Percentiles rank a stretch among this genome's conserved stretches.
phyloP scores from a whole-genome alignment of 1,139 yeast genomes.

The Chernovozyma aurita region DNA sequence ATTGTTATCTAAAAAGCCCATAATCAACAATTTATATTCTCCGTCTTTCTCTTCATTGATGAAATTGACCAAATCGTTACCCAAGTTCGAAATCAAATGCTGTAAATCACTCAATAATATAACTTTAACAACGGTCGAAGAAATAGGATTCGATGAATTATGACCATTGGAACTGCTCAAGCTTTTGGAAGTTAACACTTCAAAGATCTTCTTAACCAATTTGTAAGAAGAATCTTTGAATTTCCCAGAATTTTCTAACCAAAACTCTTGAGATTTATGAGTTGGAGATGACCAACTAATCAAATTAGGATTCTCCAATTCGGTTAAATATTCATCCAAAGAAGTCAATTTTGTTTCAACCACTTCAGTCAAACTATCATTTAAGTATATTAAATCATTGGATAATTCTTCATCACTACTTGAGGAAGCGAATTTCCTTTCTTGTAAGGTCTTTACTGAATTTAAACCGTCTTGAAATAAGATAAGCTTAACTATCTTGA shows the following conservation, averaged over 20 bases:
- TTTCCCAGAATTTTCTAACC: conserved; percentile 75
- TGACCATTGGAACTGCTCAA: no score
- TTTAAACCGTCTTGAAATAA: conserved; percentile 75
- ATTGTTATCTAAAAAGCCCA: conserved; percentile 72
- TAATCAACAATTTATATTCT: conserved; percentile 64
- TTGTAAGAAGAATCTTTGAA: conserved; percentile 80
- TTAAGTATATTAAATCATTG: conserved; percentile 59
- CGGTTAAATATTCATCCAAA: conserved; percentile 87
- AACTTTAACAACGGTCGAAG: conserved; percentile 27
- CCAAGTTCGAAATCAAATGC: conserved; percentile 38
- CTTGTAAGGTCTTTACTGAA: conserved; percentile 63
- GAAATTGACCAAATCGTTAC: conserved; percentile 66
- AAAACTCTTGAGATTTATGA: conserved; percentile 80
- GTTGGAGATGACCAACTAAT: conserved; percentile 88
- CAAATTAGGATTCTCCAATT: conserved; percentile 70
- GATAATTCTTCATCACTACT: conserved; percentile 80
- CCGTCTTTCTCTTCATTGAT: conserved; percentile 58
- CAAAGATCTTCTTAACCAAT: conserved; percentile 51
- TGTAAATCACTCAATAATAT: conserved; percentile 55
- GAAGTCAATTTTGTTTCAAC: conserved; percentile 75
- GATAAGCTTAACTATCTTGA: conserved; percentile 61
- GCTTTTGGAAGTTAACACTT: conserved; percentile 29
- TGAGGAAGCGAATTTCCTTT: conserved; percentile 77
- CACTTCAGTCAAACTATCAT: conserved; percentile 60
- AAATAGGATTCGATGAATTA: conserved; percentile 15